phyloP scores from a whole-genome alignment of 768 basidiomycete genomes.

The Tephrocybe sp. region DNA sequence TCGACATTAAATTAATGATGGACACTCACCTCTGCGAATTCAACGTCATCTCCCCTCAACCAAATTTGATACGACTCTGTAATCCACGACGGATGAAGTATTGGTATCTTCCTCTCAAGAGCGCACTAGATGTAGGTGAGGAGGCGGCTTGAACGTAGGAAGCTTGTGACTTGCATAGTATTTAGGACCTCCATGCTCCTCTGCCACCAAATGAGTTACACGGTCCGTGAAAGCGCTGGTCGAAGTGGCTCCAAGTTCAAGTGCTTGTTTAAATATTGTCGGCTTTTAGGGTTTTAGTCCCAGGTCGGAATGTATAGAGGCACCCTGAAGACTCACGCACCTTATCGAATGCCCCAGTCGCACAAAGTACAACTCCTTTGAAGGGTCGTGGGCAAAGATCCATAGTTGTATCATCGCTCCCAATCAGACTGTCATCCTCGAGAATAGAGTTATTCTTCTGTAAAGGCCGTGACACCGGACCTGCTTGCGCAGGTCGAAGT shows the following conservation, averaged over 20 bases:
- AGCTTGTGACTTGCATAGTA: constrained; percentile 52
- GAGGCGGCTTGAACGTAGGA: constrained; percentile 3
- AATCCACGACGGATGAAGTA: constrained; percentile 79
- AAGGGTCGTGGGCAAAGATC: constrained; percentile 68
- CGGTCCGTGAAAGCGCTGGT: constrained; percentile 75
- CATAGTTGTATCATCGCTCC: constrained; percentile 41
- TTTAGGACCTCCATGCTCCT: constrained; percentile 80
- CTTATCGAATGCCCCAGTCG: constrained; percentile 80
- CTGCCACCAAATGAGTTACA: constrained; percentile 86
- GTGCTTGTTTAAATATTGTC: constrained; percentile 69
- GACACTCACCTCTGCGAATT: constrained; percentile 53
- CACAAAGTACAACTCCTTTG: constrained; percentile 61
- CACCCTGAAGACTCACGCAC: constrained; percentile 33
- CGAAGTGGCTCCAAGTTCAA: constrained; percentile 75
- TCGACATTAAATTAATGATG: not conserved
- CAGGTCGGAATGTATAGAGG: not conserved
- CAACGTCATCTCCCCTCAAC: constrained; percentile 79
- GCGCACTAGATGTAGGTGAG: constrained; percentile 58
- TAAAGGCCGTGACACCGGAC: constrained; percentile 26
- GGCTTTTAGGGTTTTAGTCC: constrained; percentile 38
- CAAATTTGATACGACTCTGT: constrained; percentile 66
- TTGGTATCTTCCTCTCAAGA: constrained; percentile 74
- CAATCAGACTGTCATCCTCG: constrained; percentile 48
- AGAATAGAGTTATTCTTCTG: constrained; percentile 28
- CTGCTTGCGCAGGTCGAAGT: constrained; percentile 60